Evolutionary conservation across 2,329 filamentous ascomycete species (phyloP).

Genomic region (Lasiodiplodia sp.): DNA sequence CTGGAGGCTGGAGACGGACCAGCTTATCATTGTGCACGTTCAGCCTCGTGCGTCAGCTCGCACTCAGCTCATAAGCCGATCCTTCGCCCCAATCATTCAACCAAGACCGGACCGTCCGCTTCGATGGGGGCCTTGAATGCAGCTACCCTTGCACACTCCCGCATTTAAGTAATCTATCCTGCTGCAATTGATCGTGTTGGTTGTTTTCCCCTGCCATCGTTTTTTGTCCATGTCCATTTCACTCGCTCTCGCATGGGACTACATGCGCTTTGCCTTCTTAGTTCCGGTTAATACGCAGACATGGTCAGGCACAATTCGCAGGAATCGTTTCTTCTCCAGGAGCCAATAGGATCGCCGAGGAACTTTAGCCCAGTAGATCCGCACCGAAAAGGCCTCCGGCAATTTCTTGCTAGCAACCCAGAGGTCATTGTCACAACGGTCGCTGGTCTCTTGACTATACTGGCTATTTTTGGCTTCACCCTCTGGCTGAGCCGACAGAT

Average conservation of each 20-base stretch:
- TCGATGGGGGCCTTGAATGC: neutral
- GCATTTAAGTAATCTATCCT: neutral
- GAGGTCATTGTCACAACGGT: neutral
- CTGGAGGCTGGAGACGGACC: neutral
- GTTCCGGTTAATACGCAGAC: neutral
- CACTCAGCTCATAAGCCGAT: conserved; percentile 5
- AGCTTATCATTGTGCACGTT: neutral
- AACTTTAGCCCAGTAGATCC: too few relatives aligned
- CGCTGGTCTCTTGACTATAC: neutral
- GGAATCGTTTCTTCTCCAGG: conserved; percentile 4
- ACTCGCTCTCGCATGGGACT: neutral
- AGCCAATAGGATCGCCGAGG: neutral
- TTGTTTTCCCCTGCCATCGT: neutral
- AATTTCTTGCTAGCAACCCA: conserved; percentile 11
- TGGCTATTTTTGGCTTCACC: conserved; percentile 15
- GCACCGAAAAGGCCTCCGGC: neutral
- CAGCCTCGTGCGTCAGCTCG: conserved; percentile 9
- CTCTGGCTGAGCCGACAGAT: conserved; percentile 40
- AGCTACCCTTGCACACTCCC: neutral
- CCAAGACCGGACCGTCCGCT: neutral
- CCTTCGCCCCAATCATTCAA: neutral
- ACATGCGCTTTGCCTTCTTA: neutral
- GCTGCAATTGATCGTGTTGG: neutral
- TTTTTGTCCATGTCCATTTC: neutral
- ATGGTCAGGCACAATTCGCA: conserved; percentile 7